These are phyloP conservation scores for Cadophora luteo-olivacea DNA, from an alignment of 2,329 filamentous ascomycete genomes.

Conservation along the genomic window DNA sequence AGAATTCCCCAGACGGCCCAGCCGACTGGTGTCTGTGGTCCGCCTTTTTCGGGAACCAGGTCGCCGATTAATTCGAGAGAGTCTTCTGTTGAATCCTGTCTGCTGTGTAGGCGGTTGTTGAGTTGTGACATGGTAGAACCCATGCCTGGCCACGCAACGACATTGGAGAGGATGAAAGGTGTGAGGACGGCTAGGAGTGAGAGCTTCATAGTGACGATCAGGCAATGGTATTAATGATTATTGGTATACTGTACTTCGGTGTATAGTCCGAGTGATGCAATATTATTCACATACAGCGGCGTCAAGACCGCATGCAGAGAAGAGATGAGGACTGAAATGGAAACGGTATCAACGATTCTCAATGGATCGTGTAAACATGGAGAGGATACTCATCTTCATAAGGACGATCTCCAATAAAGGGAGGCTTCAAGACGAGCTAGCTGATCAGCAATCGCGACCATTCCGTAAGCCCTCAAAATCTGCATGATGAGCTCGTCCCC, in stretches of 20 bases:
- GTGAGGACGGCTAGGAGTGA: not conserved
- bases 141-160: constrained; percentile 4
- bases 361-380: not conserved
- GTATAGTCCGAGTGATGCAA: too few species aligned
- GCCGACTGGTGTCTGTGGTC: constrained; percentile 21
- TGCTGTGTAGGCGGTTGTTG: not conserved
- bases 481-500: not conserved
- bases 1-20: constrained; percentile 25
- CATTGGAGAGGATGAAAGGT: not conserved
- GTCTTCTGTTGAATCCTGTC: constrained; percentile 44
- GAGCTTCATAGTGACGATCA: not conserved
- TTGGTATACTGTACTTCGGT: too few species aligned
- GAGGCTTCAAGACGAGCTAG: not conserved
- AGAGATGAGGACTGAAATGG: not conserved
- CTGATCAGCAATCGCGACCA: not conserved
- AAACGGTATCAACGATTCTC: not conserved
- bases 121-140: not conserved
- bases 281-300: not conserved
- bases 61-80: constrained; percentile 82
- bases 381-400: not conserved
- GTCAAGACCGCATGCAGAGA: not conserved
- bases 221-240: not conserved
- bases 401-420: not conserved
- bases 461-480: not conserved
- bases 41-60: constrained; percentile 44